Evolutionary conservation across 164 flowering plant species (phyloP).

Genomic region (Litsea cubeba): DNA sequence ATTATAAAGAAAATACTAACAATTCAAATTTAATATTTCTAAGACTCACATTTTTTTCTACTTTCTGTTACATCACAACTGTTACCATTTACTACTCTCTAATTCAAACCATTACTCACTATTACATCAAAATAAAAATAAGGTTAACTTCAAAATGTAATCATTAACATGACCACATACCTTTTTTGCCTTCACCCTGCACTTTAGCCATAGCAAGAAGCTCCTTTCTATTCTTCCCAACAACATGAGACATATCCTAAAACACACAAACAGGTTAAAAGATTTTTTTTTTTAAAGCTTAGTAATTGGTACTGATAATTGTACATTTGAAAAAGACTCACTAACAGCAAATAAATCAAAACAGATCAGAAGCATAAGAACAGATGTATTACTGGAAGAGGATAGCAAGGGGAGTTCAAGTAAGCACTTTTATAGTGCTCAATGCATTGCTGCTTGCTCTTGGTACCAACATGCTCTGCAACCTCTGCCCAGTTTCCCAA

Average conservation of each 20-base stretch:
- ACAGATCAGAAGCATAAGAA: neutral
- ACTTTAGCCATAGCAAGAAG: conserved; percentile 93
- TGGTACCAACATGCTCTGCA: conserved; percentile 95
- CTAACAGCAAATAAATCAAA: neutral
- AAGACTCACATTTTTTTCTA: neutral
- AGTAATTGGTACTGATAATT: neutral
- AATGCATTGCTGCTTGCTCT: conserved; percentile 69
- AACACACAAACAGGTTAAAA: neutral
- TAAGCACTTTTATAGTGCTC: conserved; percentile 69
- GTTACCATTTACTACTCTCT: neutral
- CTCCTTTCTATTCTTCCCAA: conserved; percentile 88
- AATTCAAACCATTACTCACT: neutral
- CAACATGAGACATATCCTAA: conserved; percentile 94
- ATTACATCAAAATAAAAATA: neutral
- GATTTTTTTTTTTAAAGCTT: too few relatives aligned
- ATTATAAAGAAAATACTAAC: neutral
- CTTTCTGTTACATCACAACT: neutral
- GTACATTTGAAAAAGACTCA: neutral
- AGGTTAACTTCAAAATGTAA: neutral
- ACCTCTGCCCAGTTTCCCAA: conserved; percentile 92
- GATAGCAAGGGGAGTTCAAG: conserved; percentile 86
- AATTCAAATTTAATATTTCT: neutral
- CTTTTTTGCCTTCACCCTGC: conserved; percentile 63
- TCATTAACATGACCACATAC: conserved; percentile 27
- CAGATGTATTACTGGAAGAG: conserved; percentile 65